These are phyloP conservation scores for Fraxinus baroniana DNA, from an alignment of 305 asterid genomes.

Conservation along the genomic window DNA sequence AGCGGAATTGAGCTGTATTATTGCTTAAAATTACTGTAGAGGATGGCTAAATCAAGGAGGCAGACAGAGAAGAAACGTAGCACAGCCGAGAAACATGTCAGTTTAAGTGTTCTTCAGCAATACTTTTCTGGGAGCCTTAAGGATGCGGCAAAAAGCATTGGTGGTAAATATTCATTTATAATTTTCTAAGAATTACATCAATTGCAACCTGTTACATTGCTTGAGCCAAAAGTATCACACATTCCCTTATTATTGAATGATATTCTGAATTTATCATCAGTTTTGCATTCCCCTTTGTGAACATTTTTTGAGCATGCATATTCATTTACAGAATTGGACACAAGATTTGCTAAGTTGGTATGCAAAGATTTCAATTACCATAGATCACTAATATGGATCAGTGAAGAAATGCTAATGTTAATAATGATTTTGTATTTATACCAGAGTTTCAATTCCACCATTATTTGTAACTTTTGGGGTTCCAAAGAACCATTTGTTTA, in stretches of 20 bases:
- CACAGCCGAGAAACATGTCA: conserved; percentile 62
- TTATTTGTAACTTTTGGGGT: too few species aligned
- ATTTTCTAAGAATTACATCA: background rate
- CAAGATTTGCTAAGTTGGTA: background rate
- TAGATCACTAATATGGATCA: background rate
- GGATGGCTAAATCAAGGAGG: conserved; percentile 32
- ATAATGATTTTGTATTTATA: background rate
- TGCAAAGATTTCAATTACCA: background rate
- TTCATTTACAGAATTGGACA: background rate
- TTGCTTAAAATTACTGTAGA: conserved; percentile 29
- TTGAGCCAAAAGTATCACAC: background rate
- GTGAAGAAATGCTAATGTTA: background rate
- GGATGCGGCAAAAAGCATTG: conserved; percentile 81
- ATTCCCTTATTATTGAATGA: background rate
- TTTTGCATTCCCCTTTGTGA: background rate
- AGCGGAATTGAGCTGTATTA: background rate
- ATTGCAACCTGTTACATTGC: background rate
- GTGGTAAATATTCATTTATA: conserved; percentile 46
- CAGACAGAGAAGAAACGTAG: conserved; percentile 51
- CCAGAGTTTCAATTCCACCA: too few species aligned
- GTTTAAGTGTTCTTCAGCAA: conserved; percentile 70
- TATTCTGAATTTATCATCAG: background rate
- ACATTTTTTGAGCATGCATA: background rate
- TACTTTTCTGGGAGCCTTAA: conserved; percentile 77
- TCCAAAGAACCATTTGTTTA: too few species aligned